Percentiles rank a stretch among this genome's conserved stretches.
These are phyloP conservation scores for Grammothele lineata DNA, from an alignment of 768 basidiomycete genomes.

Conservation along the genomic window DNA sequence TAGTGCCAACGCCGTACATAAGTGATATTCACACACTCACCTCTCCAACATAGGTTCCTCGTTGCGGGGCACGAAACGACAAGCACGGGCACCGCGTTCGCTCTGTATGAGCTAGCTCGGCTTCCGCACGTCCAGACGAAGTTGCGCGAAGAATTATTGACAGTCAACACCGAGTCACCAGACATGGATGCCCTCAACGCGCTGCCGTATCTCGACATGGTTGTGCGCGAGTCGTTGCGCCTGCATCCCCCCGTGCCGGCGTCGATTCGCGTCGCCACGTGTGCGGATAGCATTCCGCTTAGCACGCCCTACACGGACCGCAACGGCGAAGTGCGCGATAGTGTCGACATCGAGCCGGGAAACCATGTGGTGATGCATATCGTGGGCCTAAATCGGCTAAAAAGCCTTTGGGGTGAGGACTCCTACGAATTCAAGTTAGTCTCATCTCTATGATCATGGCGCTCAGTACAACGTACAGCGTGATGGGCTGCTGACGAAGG, in stretches of 20 bases:
- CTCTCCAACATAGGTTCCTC: conserved; percentile 14
- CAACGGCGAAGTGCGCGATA: conserved; percentile 16
- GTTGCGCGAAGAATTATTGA: conserved; percentile 37
- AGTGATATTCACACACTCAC: conserved; percentile 24
- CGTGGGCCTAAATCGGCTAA: conserved; percentile 45
- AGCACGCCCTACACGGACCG: conserved; percentile 25
- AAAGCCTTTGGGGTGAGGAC: conserved; percentile 59
- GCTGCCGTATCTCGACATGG: conserved; percentile 64
- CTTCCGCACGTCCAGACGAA: conserved; percentile 33
- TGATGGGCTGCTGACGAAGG: background rate
- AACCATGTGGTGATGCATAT: conserved; percentile 45
- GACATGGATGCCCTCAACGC: conserved; percentile 66
- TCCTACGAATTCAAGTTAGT: conserved; percentile 50
- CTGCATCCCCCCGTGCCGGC: conserved; percentile 48
- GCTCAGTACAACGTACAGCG: no score
- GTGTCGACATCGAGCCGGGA: conserved; percentile 23
- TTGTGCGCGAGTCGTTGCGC: conserved; percentile 58
- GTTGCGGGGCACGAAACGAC: conserved; percentile 43
- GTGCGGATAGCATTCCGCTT: conserved; percentile 52
- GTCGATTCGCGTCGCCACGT: conserved; percentile 43
- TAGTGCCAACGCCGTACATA: background rate
- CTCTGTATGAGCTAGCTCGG: conserved; percentile 35
- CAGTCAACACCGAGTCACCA: conserved; percentile 41
- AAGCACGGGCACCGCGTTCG: conserved; percentile 33
- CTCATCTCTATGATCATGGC: background rate